These are phyloP conservation scores for Debaryomyces singareniensis DNA, from an alignment of 1,139 yeast species.

Conservation along the genomic window DNA sequence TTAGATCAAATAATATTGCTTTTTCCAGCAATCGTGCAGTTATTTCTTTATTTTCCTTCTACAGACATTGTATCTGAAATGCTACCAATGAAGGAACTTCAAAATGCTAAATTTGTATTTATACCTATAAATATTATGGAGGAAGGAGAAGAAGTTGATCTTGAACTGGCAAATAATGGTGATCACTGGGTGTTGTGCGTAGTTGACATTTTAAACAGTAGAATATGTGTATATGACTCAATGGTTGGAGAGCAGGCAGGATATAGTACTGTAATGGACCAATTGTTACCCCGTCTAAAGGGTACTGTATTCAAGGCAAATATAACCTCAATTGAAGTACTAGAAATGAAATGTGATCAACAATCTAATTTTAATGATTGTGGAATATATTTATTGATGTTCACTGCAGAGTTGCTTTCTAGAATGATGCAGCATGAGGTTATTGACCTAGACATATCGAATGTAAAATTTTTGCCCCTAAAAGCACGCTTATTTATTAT, in stretches of 20 bases:
- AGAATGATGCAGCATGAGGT: conserved; percentile 14
- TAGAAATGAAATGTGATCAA: conserved; percentile 31
- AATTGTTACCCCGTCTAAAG: conserved; percentile 19
- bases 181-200: conserved; percentile 42
- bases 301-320: conserved; percentile 15
- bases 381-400: conserved; percentile 39
- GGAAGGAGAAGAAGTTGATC: conserved; percentile 18
- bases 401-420: conserved; percentile 27
- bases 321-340: conserved; percentile 15
- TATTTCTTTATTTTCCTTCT: conserved; percentile 31
- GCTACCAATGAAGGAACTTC: conserved; percentile 28
- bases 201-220: conserved; percentile 23
- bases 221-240: conserved; percentile 34
- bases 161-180: conserved; percentile 31
- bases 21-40: conserved; percentile 34
- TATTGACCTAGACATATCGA: conserved; percentile 20
- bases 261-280: conserved; percentile 14
- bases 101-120: conserved; percentile 28
- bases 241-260: conserved; percentile 20
- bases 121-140: conserved; percentile 37
- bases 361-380: conserved; percentile 43
- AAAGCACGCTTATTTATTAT: conserved; percentile 23
- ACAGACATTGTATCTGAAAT: conserved; percentile 19
- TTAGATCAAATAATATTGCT: conserved; percentile 25
- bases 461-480: conserved; percentile 23